Evolutionary conservation across 1,284 basidiomycete genomes (phyloP).

Genomic region (Cutaneotrichosporon cutaneum): DNA sequence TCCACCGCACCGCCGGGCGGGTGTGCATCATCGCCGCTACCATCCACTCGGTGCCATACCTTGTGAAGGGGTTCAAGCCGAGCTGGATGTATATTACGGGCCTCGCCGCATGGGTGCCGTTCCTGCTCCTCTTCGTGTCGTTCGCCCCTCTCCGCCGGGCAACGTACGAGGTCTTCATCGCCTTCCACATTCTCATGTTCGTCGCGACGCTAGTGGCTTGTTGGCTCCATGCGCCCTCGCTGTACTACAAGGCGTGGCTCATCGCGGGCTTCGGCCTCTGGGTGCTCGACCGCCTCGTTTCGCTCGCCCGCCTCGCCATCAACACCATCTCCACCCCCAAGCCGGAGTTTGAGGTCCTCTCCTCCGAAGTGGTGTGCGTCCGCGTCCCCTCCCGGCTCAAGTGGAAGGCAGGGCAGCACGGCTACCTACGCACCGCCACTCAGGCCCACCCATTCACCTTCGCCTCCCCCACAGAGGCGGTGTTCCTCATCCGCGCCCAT

Average conservation of each 20-base stretch:
- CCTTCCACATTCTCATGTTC: conserved; percentile 55
- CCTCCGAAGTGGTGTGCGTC: conserved; percentile 50
- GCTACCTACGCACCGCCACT: conserved; percentile 27
- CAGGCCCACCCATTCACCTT: conserved; percentile 48
- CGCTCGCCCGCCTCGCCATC: conserved; percentile 52
- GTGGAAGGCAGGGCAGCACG: conserved; percentile 45
- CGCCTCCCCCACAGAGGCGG: conserved; percentile 29
- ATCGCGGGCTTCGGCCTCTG: conserved; percentile 53
- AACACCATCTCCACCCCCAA: conserved; percentile 22
- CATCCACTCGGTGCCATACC: conserved; percentile 35
- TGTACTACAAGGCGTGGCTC: conserved; percentile 6
- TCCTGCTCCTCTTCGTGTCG: conserved; percentile 53
- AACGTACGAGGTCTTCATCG: conserved; percentile 58
- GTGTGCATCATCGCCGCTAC: conserved; percentile 35
- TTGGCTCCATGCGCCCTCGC: conserved; percentile 20
- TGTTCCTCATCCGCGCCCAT: conserved; percentile 23
- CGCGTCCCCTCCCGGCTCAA: conserved; percentile 16
- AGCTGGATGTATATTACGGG: conserved; percentile 11
- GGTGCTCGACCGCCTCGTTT: conserved; percentile 63
- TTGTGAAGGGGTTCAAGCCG: conserved; percentile 16
- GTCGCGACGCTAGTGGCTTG: conserved; percentile 24
- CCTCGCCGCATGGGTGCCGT: neutral
- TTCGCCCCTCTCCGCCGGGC: conserved; percentile 53
- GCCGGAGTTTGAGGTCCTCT: conserved; percentile 56
- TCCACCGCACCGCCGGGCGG: conserved; percentile 41